A percentile compares a stretch with the other conserved stretches of the same genome.
phyloP scores from a whole-genome alignment of 164 flowering plant species.

The Platanus orientalis region DNA sequence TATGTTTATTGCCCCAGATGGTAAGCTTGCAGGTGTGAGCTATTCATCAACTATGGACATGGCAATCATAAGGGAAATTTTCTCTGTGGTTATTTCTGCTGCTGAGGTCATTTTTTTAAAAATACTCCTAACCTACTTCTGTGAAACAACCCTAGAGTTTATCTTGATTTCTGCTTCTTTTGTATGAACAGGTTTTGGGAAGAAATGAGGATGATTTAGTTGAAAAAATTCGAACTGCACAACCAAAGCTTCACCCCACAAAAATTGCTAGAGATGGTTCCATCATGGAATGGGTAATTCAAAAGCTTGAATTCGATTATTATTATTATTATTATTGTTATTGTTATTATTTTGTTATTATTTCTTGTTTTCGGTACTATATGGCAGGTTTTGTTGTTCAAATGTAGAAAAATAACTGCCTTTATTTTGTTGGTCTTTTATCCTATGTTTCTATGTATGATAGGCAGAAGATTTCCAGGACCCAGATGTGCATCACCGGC shows the following conservation, averaged over 20 bases:
- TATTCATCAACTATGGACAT: slow-evolving; percentile 95
- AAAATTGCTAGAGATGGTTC: slow-evolving; percentile 84
- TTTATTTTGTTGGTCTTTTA: background rate
- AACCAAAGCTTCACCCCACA: slow-evolving; percentile 51
- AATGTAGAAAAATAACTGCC: background rate
- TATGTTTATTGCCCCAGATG: slow-evolving; percentile 75
- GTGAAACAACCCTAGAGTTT: background rate
- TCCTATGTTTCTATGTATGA: background rate
- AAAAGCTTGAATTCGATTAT: background rate
- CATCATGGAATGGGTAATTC: slow-evolving; percentile 93
- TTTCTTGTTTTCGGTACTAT: background rate
- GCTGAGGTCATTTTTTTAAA: slow-evolving; percentile 54
- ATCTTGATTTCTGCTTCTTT: slow-evolving; percentile 6
- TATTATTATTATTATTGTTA: too few species aligned
- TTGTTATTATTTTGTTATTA: too few species aligned
- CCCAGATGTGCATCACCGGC: slow-evolving; percentile 80
- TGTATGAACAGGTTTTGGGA: slow-evolving; percentile 55
- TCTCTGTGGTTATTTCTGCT: slow-evolving; percentile 64
- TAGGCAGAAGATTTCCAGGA: slow-evolving; percentile 91
- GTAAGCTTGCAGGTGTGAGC: slow-evolving; percentile 88
- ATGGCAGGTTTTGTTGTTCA: background rate
- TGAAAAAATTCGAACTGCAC: slow-evolving; percentile 50
- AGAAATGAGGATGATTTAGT: slow-evolving; percentile 51
- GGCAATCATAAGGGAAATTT: slow-evolving; percentile 77
- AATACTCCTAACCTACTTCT: slow-evolving; percentile 6